A percentile compares a stretch with the other conserved stretches of the same genome.
Evolutionary conservation across 176 grass and related monocot species (phyloP).

Genomic region (Carex kokanica): DNA sequence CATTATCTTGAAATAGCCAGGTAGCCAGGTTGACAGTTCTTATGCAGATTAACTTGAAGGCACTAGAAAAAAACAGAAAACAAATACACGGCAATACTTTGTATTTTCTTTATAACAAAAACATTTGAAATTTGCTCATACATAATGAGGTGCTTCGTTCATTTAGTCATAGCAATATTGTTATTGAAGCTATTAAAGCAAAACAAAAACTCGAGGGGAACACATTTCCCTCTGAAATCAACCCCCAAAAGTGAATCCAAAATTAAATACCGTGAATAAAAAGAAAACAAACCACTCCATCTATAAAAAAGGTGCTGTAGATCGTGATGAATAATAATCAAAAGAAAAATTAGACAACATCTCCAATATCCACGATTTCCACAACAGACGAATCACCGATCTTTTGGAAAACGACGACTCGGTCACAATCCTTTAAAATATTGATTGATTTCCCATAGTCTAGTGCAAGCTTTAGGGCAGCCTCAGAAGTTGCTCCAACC

Average conservation of each 20-base stretch:
- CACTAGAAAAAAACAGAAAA: not conserved
- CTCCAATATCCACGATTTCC: slow-evolving; percentile 81
- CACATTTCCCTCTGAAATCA: not conserved
- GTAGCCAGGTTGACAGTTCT: too few relatives aligned
- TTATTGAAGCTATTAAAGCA: slow-evolving; percentile 4
- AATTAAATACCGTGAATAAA: slow-evolving; percentile 15
- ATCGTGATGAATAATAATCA: not conserved
- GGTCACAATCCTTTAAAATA: slow-evolving; percentile 74
- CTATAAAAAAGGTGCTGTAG: not conserved
- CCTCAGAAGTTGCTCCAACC: slow-evolving; percentile 29
- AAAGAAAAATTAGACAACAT: slow-evolving; percentile 26
- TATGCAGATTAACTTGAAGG: not conserved
- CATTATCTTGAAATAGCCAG: too few relatives aligned
- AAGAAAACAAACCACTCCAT: not conserved
- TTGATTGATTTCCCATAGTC: slow-evolving; percentile 67
- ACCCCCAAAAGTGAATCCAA: not conserved
- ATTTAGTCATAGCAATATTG: not conserved
- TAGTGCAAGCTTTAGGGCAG: slow-evolving; percentile 63
- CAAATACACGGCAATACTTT: not conserved
- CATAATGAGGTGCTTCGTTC: slow-evolving; percentile 12
- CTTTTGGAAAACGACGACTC: slow-evolving; percentile 79
- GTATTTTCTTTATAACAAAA: not conserved
- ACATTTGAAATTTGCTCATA: not conserved
- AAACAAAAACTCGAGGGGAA: slow-evolving; percentile 11
- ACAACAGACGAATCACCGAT: slow-evolving; percentile 91